Evolutionary conservation across 2,329 filamentous ascomycete species (phyloP).

Genomic region (Alternaria brassicicola): DNA sequence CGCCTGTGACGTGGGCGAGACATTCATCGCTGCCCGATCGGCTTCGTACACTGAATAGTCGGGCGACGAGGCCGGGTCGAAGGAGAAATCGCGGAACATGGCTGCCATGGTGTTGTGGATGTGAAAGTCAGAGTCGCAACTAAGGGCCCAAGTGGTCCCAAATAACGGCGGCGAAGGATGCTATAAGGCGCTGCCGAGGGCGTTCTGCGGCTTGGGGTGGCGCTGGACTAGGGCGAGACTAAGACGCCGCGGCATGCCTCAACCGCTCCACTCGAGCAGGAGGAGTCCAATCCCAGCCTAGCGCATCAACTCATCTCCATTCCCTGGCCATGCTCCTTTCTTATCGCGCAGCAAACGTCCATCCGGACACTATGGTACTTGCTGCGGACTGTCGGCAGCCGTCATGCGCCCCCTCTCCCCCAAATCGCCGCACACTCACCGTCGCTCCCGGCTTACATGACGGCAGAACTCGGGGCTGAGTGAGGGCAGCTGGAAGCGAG

Average conservation of each 20-base stretch:
- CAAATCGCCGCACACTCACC: neutral
- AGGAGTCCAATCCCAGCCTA: neutral
- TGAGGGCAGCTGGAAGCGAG: neutral
- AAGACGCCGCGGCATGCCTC: conserved; percentile 3
- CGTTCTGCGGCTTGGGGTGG: conserved; percentile 3
- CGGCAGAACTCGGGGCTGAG: neutral
- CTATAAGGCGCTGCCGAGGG: conserved; percentile 11
- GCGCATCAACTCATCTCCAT: neutral
- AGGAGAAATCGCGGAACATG: conserved; percentile 51
- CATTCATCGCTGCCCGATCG: conserved; percentile 40
- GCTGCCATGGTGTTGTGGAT: conserved; percentile 10
- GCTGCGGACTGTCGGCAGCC: neutral
- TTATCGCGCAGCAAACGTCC: neutral
- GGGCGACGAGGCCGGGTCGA: conserved; percentile 43
- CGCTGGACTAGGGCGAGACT: conserved; percentile 3
- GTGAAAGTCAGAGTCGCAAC: neutral
- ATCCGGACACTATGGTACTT: neutral
- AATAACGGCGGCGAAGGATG: conserved; percentile 20
- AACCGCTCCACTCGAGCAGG: conserved; percentile 2
- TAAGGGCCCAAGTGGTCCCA: conserved; percentile 1
- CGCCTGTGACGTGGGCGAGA: conserved; percentile 42
- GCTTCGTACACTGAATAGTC: conserved; percentile 32
- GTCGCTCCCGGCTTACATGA: conserved; percentile 1
- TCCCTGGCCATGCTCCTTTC: neutral
- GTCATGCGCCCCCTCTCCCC: neutral